Base-by-base conservation (phyloP, 2,329 filamentous ascomycete species). In the Talaromyces sp. region DNA sequence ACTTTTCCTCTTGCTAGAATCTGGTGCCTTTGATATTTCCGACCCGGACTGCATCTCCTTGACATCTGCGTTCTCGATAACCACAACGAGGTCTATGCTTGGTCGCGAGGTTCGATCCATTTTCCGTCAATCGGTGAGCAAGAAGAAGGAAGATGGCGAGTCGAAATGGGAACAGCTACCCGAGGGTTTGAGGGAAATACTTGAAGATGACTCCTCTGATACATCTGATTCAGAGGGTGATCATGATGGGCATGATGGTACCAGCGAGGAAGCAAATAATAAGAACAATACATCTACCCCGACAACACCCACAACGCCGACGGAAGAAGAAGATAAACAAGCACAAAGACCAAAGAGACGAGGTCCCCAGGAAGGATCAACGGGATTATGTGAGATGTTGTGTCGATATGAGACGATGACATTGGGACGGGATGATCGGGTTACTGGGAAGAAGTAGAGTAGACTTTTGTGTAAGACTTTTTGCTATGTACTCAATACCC, bases 381-480 rank as follows among this genome's bases (percentile, higher is more conserved):
- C 13, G 35, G 63, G 65, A 7, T 61, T 75, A 2, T 70, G 65
- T 15, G 71, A 73, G 22, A 75, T 75, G 72, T 63, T 75, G 39
- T 70, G 72, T 60, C 66, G 66, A 2, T 74, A 74, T 56, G 72
- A 75, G 56, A 71, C 67, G 58, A 60, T 74, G 56, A 74, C 71
- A 58, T 48, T 74, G 51, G 72, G 72, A 2, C 72, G 71, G 43
- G 70, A 73, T 43, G 57, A 55, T n/a, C 36, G 51, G 17, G 35
- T 39, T 4, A 41, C 33, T 8, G 40, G 46, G 31, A 53, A 46
- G 17, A 51, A 37, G 40, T 22, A 35, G 40, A 33, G 13, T 19
- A 19, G 25, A 19, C 11, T 48, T 28, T 10, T 15, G 40, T 9
- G 10, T 28, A 7, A 28, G 3, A n/a, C n/a, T n/a, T n/a, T n/a